Evolutionary conservation across 2,329 filamentous ascomycete species (phyloP).

Genomic region (Pseudohalonectria lignicola): DNA sequence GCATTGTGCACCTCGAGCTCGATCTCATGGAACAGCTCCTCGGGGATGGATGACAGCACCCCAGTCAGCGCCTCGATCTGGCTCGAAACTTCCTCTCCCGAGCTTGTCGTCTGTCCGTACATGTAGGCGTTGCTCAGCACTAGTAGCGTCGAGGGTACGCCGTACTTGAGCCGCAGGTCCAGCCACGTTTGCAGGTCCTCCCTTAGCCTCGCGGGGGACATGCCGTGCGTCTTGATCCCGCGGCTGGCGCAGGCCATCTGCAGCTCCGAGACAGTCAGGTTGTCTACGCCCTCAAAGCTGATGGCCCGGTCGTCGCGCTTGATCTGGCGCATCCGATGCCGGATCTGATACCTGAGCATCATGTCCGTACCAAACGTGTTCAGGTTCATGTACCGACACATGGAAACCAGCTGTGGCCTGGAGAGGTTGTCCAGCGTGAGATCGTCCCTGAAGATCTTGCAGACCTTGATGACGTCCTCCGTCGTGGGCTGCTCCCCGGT

Average conservation of each 20-base stretch:
- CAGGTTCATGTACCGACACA: constrained; percentile 97
- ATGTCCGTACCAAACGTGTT: constrained; percentile 95
- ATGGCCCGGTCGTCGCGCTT: constrained; percentile 96
- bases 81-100: constrained; percentile 63
- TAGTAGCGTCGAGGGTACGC: constrained; percentile 90
- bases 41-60: constrained; percentile 87
- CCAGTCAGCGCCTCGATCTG: constrained; percentile 91
- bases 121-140: constrained; percentile 97
- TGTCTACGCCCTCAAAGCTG: constrained; percentile 85
- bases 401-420: constrained; percentile 87
- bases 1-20: constrained; percentile 96
- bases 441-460: constrained; percentile 98
- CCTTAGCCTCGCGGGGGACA: constrained; percentile 78
- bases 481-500: constrained; percentile 83
- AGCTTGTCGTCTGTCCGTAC: constrained; percentile 56
- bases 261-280: constrained; percentile 83
- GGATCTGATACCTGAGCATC: constrained; percentile 94
- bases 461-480: constrained; percentile 94
- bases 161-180: constrained; percentile 82
- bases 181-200: constrained; percentile 92
- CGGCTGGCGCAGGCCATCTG: constrained; percentile 87
- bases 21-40: constrained; percentile 98
- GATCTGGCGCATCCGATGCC: constrained; percentile 97
- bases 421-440: constrained; percentile 94
- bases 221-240: constrained; percentile 83